These are phyloP conservation scores for Xylaria arbuscula DNA, from an alignment of 2,329 filamentous ascomycete genomes.

Conservation along the genomic window DNA sequence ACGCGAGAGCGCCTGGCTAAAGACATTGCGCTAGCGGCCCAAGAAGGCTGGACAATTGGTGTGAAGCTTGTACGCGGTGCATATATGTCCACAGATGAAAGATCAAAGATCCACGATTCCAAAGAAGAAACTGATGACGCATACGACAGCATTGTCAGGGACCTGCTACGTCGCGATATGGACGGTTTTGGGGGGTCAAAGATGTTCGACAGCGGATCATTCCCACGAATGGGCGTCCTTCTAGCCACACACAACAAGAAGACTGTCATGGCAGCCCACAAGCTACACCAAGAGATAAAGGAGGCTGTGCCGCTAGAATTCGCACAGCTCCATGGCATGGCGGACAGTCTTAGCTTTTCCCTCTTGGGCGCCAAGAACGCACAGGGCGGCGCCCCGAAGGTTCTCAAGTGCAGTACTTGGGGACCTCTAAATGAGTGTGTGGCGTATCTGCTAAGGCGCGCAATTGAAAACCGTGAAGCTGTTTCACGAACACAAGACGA, in stretches of 20 bases:
- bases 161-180: conserved; percentile 6
- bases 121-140: conserved; percentile 5
- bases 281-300: conserved; percentile 7
- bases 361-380: conserved; percentile 7
- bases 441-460: conserved; percentile 9
- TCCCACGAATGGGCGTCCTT: conserved; percentile 11
- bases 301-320: conserved; percentile 6
- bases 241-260: conserved; percentile 19
- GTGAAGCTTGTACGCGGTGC: conserved; percentile 14
- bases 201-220: background rate
- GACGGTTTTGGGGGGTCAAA: background rate
- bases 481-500: conserved; percentile 17
- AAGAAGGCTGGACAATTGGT: conserved; percentile 3
- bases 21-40: conserved; percentile 1
- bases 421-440: conserved; percentile 13
- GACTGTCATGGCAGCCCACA: conserved; percentile 10
- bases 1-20: conserved; percentile 9
- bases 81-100: conserved; percentile 17
- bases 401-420: conserved; percentile 21
- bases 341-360: conserved; percentile 17
- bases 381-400: conserved; percentile 3
- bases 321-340: conserved; percentile 22
- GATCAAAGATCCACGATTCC: conserved; percentile 5
- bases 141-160: background rate
- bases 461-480: conserved; percentile 17